phyloP scores from a whole-genome alignment of 2,329 filamentous ascomycete species.

The Fusarium sacchari region DNA sequence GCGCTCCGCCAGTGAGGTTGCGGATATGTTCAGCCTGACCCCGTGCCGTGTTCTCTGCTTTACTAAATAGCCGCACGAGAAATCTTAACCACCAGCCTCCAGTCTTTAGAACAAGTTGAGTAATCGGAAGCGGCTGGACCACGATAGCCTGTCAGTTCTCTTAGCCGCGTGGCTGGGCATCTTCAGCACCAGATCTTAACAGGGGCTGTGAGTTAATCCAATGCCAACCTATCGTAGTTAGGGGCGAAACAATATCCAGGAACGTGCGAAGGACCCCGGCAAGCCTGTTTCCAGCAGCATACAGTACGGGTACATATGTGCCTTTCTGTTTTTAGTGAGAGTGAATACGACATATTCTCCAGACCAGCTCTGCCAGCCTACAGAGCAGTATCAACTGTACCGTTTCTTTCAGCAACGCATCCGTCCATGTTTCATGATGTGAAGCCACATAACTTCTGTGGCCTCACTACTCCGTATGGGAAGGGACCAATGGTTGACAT shows the following conservation, averaged over 20 bases:
- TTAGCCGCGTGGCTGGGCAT: slow-evolving; percentile 28
- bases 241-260: slow-evolving; percentile 21
- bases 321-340: slow-evolving; percentile 27
- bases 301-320: slow-evolving; percentile 12
- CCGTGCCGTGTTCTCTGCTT: slow-evolving; percentile 20
- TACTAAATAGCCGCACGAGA: slow-evolving; percentile 22
- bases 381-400: slow-evolving; percentile 12
- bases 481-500: not conserved
- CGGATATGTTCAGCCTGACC: slow-evolving; percentile 9
- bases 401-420: slow-evolving; percentile 6
- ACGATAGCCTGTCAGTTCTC: slow-evolving; percentile 8
- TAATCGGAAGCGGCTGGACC: slow-evolving; percentile 14
- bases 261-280: slow-evolving; percentile 18
- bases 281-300: slow-evolving; percentile 23
- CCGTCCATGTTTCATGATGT: slow-evolving; percentile 23
- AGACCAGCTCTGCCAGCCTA: not conserved
- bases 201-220: not conserved
- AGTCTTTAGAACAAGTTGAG: not conserved
- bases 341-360: slow-evolving; percentile 10
- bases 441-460: slow-evolving; percentile 11
- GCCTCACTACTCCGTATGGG: no score
- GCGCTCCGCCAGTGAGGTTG: slow-evolving; percentile 21
- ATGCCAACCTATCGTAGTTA: slow-evolving; percentile 10
- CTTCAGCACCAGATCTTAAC: slow-evolving; percentile 5
- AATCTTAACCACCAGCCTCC: slow-evolving; percentile 12